Percentiles rank a stretch among this genome's conserved stretches.
Evolutionary conservation across 2,329 filamentous ascomycete genomes (phyloP).

Genomic region (Fonsecaea erecta): DNA sequence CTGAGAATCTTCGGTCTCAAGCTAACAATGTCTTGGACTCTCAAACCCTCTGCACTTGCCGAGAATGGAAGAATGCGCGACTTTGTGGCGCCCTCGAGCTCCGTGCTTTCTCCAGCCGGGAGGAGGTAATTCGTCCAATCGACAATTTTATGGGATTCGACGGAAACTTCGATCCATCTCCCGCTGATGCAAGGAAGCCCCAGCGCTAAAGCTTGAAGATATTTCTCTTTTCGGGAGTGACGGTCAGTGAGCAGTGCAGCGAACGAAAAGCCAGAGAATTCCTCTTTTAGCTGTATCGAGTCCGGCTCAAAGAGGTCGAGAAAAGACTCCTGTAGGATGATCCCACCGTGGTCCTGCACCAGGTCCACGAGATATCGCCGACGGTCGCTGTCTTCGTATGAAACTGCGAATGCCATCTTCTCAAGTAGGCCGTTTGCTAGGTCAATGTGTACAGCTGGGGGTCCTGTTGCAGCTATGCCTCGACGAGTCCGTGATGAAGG

Average conservation of each 20-base stretch:
- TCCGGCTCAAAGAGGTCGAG: slow-evolving; percentile 69
- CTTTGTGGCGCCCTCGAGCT: slow-evolving; percentile 75
- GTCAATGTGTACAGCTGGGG: not conserved
- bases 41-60: slow-evolving; percentile 49
- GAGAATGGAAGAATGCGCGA: slow-evolving; percentile 70
- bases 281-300: slow-evolving; percentile 60
- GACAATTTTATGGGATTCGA: slow-evolving; percentile 64
- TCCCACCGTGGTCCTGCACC: slow-evolving; percentile 74
- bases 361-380: slow-evolving; percentile 63
- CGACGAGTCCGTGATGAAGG: slow-evolving; percentile 53
- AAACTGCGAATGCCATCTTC: slow-evolving; percentile 86
- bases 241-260: slow-evolving; percentile 83
- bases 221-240: slow-evolving; percentile 86
- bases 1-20: slow-evolving; percentile 67
- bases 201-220: slow-evolving; percentile 90
- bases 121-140: slow-evolving; percentile 83
- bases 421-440: slow-evolving; percentile 63
- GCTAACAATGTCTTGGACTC: slow-evolving; percentile 62
- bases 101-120: slow-evolving; percentile 78
- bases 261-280: slow-evolving; percentile 68
- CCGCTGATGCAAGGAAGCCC: slow-evolving; percentile 83
- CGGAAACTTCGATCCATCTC: slow-evolving; percentile 78
- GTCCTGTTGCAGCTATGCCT: slow-evolving; percentile 26
- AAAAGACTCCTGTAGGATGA: slow-evolving; percentile 74
- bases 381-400: slow-evolving; percentile 65